Evolutionary conservation across 495 filamentous ascomycete species (phyloP).

Genomic region (Xylona heveae): DNA sequence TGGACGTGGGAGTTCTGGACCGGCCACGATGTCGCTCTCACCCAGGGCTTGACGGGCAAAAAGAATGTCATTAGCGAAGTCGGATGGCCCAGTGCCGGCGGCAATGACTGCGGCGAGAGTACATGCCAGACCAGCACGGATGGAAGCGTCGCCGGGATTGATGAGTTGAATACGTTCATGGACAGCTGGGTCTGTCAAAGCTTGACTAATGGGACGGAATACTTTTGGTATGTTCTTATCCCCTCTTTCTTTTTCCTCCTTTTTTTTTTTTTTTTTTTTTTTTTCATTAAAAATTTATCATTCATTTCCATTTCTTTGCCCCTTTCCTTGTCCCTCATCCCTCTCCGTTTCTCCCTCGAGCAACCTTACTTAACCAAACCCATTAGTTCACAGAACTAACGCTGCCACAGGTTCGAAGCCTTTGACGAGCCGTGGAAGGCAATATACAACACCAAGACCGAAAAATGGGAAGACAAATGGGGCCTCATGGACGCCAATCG

Average conservation of each 20-base stretch:
- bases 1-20: conserved; percentile 83
- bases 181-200: conserved; percentile 65
- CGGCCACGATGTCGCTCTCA: conserved; percentile 35
- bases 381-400: not conserved
- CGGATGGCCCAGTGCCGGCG: conserved; percentile 79
- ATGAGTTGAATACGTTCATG: conserved; percentile 77
- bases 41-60: conserved; percentile 30
- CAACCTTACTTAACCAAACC: not conserved
- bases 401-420: conserved; percentile 47
- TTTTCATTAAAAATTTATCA: not conserved
- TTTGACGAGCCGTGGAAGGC: conserved; percentile 96
- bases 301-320: not conserved
- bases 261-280: not conserved
- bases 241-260: not conserved
- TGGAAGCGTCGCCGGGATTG: conserved; percentile 56
- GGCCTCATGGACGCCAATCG: conserved; percentile 75
- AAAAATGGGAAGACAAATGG: conserved; percentile 94
- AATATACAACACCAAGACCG: conserved; percentile 37
- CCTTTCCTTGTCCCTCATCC: not conserved
- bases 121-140: conserved; percentile 29
- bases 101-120: conserved; percentile 48
- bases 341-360: not conserved
- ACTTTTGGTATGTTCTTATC: conserved; percentile 53
- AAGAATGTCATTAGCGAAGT: conserved; percentile 65
- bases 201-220: conserved; percentile 61